Evolutionary conservation across 805 yeast species (phyloP).

Genomic region (Suhomyces faveliae): DNA sequence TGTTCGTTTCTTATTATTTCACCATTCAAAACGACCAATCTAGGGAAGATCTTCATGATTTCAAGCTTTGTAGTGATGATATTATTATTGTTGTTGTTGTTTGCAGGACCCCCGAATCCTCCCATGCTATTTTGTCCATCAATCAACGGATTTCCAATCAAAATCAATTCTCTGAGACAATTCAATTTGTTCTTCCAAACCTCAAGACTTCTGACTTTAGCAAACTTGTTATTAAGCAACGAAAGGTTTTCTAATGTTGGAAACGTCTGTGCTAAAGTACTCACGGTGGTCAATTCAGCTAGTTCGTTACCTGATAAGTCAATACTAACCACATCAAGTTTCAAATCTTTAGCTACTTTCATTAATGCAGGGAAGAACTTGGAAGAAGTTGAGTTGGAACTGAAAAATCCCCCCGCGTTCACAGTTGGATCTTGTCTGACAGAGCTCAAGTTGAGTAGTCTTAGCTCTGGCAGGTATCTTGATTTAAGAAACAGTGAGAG

Average conservation of each 20-base stretch:
- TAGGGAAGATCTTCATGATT: slow-evolving; percentile 73
- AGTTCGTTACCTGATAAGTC: slow-evolving; percentile 63
- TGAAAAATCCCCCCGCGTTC: slow-evolving; percentile 60
- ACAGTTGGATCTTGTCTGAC: slow-evolving; percentile 66
- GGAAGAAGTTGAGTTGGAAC: slow-evolving; percentile 57
- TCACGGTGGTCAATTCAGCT: slow-evolving; percentile 55
- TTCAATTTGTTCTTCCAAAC: slow-evolving; percentile 76
- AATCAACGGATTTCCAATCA: slow-evolving; percentile 75
- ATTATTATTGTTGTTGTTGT: slow-evolving; percentile 6
- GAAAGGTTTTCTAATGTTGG: slow-evolving; percentile 80
- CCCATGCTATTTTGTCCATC: slow-evolving; percentile 17
- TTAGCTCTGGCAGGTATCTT: slow-evolving; percentile 63
- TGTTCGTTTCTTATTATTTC: slow-evolving; percentile 71
- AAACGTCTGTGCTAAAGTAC: slow-evolving; percentile 67
- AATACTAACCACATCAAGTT: slow-evolving; percentile 64
- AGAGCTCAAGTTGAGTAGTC: slow-evolving; percentile 66
- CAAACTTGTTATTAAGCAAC: slow-evolving; percentile 69
- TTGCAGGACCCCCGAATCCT: slow-evolving; percentile 1
- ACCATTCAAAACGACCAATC: slow-evolving; percentile 75
- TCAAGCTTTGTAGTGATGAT: slow-evolving; percentile 53
- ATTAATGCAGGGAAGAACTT: slow-evolving; percentile 89
- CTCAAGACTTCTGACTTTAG: slow-evolving; percentile 59
- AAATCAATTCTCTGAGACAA: slow-evolving; percentile 69
- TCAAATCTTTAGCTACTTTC: slow-evolving; percentile 64
- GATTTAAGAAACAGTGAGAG: slow-evolving; percentile 58